These are phyloP conservation scores for Penicillium sp. DNA, from an alignment of 2,329 filamentous ascomycete genomes.

Conservation along the genomic window DNA sequence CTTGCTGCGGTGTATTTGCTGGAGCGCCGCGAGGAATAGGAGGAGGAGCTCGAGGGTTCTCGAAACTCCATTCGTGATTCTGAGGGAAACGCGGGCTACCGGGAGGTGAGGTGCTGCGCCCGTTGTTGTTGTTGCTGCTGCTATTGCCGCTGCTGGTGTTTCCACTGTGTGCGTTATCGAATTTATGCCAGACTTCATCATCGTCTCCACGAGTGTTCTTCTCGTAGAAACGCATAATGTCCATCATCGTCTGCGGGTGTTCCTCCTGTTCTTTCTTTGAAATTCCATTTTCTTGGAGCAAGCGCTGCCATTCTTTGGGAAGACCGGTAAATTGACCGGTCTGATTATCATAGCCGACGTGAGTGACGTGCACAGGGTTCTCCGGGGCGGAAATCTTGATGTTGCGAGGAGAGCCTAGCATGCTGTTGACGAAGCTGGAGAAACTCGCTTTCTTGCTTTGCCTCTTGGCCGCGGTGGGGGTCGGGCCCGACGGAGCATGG, in stretches of 20 bases:
- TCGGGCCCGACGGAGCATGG: conserved; percentile 51
- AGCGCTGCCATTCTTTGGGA: conserved; percentile 95
- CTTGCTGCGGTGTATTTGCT: conserved; percentile 50
- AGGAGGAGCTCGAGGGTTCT: conserved; percentile 91
- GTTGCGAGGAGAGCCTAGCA: conserved; percentile 77
- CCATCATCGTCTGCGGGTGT: conserved; percentile 92
- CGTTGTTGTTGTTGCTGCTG: conserved; percentile 8
- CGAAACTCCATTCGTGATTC: conserved; percentile 91
- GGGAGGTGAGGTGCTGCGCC: conserved; percentile 67
- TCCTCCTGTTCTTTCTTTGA: conserved; percentile 94
- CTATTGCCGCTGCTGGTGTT: conserved; percentile 2
- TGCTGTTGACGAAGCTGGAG: conserved; percentile 82
- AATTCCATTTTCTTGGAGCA: conserved; percentile 94
- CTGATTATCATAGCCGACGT: conserved; percentile 95
- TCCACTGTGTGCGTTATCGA: conserved; percentile 73
- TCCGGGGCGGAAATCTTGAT: conserved; percentile 96
- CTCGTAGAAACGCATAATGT: conserved; percentile 97
- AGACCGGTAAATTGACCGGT: conserved; percentile 96
- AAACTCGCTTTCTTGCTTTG: conserved; percentile 80
- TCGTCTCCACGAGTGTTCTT: conserved; percentile 85
- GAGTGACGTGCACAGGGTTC: conserved; percentile 96
- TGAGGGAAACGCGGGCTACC: conserved; percentile 85
- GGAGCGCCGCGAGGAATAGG: conserved; percentile 69
- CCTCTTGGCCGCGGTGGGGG: conserved; percentile 62
- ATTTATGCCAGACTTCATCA: conserved; percentile 93